phyloP scores from a whole-genome alignment of 768 basidiomycete species.

The Lactarius evosmus region DNA sequence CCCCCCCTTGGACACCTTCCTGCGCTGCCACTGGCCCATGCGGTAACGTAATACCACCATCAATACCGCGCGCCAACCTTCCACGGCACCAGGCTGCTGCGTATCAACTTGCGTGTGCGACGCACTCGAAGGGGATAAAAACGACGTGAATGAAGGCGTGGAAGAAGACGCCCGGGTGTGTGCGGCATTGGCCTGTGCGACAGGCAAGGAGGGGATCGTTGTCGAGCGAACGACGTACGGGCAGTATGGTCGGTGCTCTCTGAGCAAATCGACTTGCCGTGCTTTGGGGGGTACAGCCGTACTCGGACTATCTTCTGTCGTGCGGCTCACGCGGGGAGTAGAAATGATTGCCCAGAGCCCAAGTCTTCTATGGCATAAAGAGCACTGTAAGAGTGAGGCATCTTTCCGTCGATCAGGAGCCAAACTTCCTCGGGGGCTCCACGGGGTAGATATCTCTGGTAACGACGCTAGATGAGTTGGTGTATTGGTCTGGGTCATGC shows the following conservation, averaged over 20 bases:
- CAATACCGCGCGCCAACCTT: constrained; percentile 82
- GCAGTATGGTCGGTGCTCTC: constrained; percentile 82
- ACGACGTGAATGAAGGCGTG: constrained; percentile 32
- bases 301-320: constrained; percentile 9
- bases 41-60: constrained; percentile 65
- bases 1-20: constrained; percentile 30
- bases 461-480: constrained; percentile 22
- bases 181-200: constrained; percentile 20
- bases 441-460: constrained; percentile 12
- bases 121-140: constrained; percentile 30
- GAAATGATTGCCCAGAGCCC: constrained; percentile 25
- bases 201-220: constrained; percentile 53
- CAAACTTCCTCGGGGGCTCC: constrained; percentile 23
- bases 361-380: constrained; percentile 25
- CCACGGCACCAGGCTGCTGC: constrained; percentile 41
- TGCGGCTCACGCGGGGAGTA: constrained; percentile 24
- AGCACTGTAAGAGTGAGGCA: constrained; percentile 24
- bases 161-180: constrained; percentile 19
- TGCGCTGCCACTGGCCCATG: constrained; percentile 53
- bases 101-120: constrained; percentile 37
- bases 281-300: constrained; percentile 30
- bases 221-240: constrained; percentile 79
- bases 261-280: constrained; percentile 67
- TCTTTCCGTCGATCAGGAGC: constrained; percentile 31
- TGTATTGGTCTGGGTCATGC: constrained; percentile 17